These are phyloP conservation scores for Microstegium vimineum DNA, from an alignment of 176 grass and related monocot genomes.

Conservation along the genomic window DNA sequence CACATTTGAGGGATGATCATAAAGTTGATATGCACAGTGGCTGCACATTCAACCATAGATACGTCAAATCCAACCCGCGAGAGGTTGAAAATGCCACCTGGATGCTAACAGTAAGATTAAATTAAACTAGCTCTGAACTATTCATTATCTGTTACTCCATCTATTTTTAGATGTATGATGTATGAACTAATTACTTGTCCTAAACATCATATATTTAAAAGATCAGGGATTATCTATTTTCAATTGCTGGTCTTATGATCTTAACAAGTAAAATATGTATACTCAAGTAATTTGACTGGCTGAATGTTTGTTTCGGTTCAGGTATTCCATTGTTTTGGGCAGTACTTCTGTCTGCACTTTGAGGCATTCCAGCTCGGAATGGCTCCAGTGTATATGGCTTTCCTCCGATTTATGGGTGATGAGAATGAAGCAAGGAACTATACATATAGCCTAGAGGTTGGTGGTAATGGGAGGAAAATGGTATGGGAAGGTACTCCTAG, in stretches of 20 bases:
- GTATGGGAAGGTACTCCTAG: constrained; percentile 85
- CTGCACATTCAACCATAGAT: constrained; percentile 59
- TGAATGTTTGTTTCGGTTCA: constrained; percentile 7
- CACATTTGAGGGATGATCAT: constrained; percentile 61
- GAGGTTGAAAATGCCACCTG: constrained; percentile 61
- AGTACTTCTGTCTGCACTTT: constrained; percentile 89
- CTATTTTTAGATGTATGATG: not conserved
- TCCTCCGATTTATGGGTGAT: constrained; percentile 88
- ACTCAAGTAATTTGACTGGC: not conserved
- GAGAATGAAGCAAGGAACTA: constrained; percentile 82
- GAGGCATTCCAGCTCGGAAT: constrained; percentile 85
- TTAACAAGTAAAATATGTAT: not conserved
- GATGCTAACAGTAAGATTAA: constrained; percentile 59
- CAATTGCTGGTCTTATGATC: not conserved
- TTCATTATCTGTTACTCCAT: not conserved
- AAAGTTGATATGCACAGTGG: constrained; percentile 61
- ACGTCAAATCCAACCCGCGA: constrained; percentile 52
- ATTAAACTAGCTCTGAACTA: not conserved
- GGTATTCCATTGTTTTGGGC: constrained; percentile 95
- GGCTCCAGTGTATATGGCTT: constrained; percentile 92
- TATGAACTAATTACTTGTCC: not conserved
- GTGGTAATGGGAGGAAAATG: constrained; percentile 71
- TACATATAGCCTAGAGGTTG: constrained; percentile 81
- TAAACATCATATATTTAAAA: too few species aligned
- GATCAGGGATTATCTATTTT: not conserved